Evolutionary conservation across 2,329 filamentous ascomycete species (phyloP), one percentile per base, ranked within the genome.

Genomic region (Trichophaea hybrida): DNA sequence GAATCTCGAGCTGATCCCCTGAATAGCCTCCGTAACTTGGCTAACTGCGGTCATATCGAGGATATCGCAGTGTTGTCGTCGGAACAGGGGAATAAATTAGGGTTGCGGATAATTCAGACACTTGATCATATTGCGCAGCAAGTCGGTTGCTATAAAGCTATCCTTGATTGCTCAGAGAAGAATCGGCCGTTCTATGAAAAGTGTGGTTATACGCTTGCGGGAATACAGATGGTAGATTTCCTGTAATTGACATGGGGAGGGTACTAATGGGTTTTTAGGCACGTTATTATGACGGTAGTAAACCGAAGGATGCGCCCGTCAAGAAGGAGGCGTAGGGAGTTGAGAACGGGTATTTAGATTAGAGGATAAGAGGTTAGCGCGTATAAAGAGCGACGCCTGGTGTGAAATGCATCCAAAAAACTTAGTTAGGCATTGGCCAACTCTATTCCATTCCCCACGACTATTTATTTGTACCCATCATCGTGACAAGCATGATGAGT

Each of bases 171-270:
- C 77, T 94, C 86, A 66, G 91, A 96, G 74, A 82, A 85, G 68
- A 98, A 97, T 72, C 89, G 95, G 73, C 91, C 90, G 24, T 97
- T 98, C 77, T 98, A 98, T 73, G 79, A 95, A 73, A 97, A 97
- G 79, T 97, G 93, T 74, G 91, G 91, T 60, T 97, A 94, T 74
- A 85, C 88, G 74, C 78, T 88, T 63, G 91, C 89, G 33, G 93
- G 93, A 13, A 75, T 96, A 59, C 88, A 98, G 75, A 97, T 98
- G 93, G 89, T 91, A 48, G 88, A 95, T 76, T 95, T 95, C 74
- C 93, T 59, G 15, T 40, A 44, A n/a, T 38, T 17, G 53, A 46
- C 10, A 31, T 4, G 37, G 31, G 6, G 10, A 17, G 43, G 44
- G 33, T 15, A 24, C 55, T 57, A 37, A 57, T 50, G 15, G 17